A percentile compares a stretch with the other conserved stretches of the same genome.
These are phyloP conservation scores for Tricholoma bakamatsutake DNA, from an alignment of 768 basidiomycete genomes.

Conservation along the genomic window DNA sequence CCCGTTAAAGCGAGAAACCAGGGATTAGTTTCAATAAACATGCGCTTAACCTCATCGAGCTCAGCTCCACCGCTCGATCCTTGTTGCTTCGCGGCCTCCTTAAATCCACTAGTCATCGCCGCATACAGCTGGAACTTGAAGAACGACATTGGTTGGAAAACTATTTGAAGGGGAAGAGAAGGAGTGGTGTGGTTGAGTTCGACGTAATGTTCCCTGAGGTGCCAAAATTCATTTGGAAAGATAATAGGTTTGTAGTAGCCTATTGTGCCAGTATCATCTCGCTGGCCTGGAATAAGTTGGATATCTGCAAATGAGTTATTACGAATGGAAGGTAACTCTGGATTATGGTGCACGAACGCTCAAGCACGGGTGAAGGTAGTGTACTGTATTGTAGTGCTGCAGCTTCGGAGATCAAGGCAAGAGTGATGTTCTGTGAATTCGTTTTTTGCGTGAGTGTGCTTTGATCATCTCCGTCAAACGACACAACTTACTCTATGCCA, in stretches of 20 bases:
- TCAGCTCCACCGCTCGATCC: constrained; percentile 60
- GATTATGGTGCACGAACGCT: constrained; percentile 43
- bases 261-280: constrained; percentile 59
- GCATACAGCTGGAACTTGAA: constrained; percentile 87
- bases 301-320: constrained; percentile 43
- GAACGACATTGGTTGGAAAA: constrained; percentile 80
- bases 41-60: constrained; percentile 92
- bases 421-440: constrained; percentile 69
- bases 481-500: constrained; percentile 65
- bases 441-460: background rate
- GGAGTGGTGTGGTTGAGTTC: constrained; percentile 85
- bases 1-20: constrained; percentile 84
- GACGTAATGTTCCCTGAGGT: constrained; percentile 71
- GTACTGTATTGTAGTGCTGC: constrained; percentile 43
- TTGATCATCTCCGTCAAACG: background rate
- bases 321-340: constrained; percentile 4
- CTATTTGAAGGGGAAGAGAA: constrained; percentile 71
- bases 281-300: constrained; percentile 48
- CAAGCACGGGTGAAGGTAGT: constrained; percentile 52
- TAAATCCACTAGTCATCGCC: constrained; percentile 80
- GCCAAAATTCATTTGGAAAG: constrained; percentile 96
- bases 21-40: constrained; percentile 85
- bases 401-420: constrained; percentile 79
- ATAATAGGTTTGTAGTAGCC: constrained; percentile 83
- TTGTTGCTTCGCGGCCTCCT: constrained; percentile 77